Evolutionary conservation across 176 grass and related monocot species (phyloP).

Genomic region (Pontederia paniculata): DNA sequence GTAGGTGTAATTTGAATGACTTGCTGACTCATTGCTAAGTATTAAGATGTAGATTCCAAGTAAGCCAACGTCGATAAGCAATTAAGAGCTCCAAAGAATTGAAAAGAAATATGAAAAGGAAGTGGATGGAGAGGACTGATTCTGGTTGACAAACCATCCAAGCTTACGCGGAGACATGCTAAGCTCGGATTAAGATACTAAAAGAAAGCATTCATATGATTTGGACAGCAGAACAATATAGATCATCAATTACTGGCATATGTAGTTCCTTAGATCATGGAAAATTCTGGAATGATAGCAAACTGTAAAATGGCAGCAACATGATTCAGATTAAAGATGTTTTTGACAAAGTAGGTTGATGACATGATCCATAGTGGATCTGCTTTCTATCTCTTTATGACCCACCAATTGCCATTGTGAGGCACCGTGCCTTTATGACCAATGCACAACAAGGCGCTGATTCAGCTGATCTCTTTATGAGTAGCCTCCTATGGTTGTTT

Average conservation of each 20-base stretch:
- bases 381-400: background rate
- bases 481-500: background rate
- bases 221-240: background rate
- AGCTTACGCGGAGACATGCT: too few species aligned
- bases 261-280: background rate
- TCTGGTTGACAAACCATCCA: background rate
- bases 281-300: background rate
- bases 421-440: background rate
- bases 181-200: too few species aligned
- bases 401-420: background rate
- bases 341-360: background rate
- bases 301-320: background rate
- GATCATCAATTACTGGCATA: background rate
- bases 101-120: background rate
- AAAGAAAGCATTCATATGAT: background rate
- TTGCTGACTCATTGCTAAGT: background rate
- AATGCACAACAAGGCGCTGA: constrained; percentile 10
- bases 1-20: background rate
- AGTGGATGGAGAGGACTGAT: background rate
- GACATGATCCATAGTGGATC: background rate
- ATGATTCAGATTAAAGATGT: background rate
- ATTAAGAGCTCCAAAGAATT: background rate
- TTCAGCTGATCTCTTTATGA: constrained; percentile 4
- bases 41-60: background rate
- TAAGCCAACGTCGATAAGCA: background rate